Base-by-base conservation (phyloP, 2,329 filamentous ascomycete genomes). In the Helicocarpus griseus region DNA sequence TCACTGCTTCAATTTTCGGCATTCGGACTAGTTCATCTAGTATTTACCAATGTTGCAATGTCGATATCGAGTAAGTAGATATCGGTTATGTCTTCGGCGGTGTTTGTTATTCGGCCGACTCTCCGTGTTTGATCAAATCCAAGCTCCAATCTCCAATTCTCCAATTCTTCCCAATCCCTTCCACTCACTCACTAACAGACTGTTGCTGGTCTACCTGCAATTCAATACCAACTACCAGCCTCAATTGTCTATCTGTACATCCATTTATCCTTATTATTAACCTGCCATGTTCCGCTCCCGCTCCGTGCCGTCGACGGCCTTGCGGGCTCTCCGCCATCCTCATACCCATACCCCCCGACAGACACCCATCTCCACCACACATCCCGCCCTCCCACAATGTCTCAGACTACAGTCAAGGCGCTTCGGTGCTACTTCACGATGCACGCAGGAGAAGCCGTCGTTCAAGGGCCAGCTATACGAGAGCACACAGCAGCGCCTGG, bases 391-490 rank as follows among this genome's bases (percentile, higher is more conserved):
- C 45, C 17, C 51, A 14, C 52, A 44, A 39, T 49, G 29, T 14
- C 11, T 17, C 43, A 22, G 24, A 28, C 24, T 22, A 26, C 49
- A 36, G 22, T 43, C 39, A 39, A 41, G 48, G 28, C 28, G 26
- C 5, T 50, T 50, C 9, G 39, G 39, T 11, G 6, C 29, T 22
- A 22, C 48, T 43, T 41, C 48, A 9, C n/a, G 39, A 4, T 31
- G 40, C 24, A 45, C 35, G 11, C 36, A 52, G 26, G 52, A 54
- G 21, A 51, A 35, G 22, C 52, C 46, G 6, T 56, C 54, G 7
- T 84, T 84, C 68, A 77, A 80, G 61, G 73, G 74, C 31, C 80
- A 84, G 62, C 60, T 85, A 41, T 82, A 81, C 56, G 77, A 83
- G 61, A 83, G 78, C 57, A 82, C 81, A 13, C 68, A 75, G 38